A percentile compares a stretch with the other conserved stretches of the same genome.
Evolutionary conservation across 805 yeast species (phyloP).

Genomic region (Barnettozyma sp.): DNA sequence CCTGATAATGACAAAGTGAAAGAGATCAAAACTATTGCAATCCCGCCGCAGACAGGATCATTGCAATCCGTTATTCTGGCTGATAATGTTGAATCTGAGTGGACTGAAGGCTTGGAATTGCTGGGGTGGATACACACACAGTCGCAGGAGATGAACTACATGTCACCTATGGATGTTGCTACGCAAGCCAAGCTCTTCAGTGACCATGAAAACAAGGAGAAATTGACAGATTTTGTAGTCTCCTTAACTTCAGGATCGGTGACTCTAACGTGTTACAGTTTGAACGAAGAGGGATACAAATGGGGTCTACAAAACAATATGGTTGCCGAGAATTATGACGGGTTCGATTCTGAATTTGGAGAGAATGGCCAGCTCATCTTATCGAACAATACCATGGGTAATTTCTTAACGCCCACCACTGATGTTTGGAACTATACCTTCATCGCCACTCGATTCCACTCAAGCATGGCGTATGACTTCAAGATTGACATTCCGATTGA

Average conservation of each 20-base stretch:
- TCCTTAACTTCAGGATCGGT: conserved; percentile 81
- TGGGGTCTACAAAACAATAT: conserved; percentile 75
- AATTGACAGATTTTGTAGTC: conserved; percentile 53
- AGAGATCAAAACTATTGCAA: conserved; percentile 66
- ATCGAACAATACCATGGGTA: conserved; percentile 72
- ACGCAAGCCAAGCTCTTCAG: conserved; percentile 40
- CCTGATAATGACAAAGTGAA: conserved; percentile 62
- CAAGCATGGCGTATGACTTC: conserved; percentile 50
- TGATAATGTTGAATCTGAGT: conserved; percentile 44
- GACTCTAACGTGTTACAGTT: conserved; percentile 57
- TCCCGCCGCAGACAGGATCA: conserved; percentile 86
- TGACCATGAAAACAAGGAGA: conserved; percentile 27
- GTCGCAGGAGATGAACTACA: conserved; percentile 51
- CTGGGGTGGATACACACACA: conserved; percentile 96
- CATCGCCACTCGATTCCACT: conserved; percentile 76
- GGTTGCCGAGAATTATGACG: conserved; percentile 49
- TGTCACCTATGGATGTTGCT: conserved; percentile 67
- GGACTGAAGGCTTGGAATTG: conserved; percentile 56
- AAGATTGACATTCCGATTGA: conserved; percentile 75
- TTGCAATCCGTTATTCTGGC: conserved; percentile 40
- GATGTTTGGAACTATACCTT: conserved; percentile 89
- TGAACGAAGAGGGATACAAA: conserved; percentile 56
- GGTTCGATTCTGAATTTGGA: conserved; percentile 56
- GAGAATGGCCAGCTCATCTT: conserved; percentile 60
- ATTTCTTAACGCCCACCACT: conserved; percentile 78